phyloP scores from a whole-genome alignment of 805 yeast genomes.

The Limtongia smithiae region DNA sequence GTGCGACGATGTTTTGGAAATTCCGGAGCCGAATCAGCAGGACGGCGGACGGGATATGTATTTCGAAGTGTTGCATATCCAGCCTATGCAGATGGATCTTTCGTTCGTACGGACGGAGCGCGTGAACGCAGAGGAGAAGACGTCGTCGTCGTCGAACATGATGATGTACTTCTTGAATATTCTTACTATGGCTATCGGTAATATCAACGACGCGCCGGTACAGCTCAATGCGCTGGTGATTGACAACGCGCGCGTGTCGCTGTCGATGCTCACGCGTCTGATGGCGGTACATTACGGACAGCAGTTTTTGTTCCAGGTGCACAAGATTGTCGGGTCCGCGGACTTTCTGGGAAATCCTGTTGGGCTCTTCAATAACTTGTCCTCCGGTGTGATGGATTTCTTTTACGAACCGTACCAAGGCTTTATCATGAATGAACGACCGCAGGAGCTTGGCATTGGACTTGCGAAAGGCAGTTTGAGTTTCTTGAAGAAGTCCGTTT shows the following conservation, averaged over 20 bases:
- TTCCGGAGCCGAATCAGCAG: conserved; percentile 66
- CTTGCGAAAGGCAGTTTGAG: conserved; percentile 94
- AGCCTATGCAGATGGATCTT: conserved; percentile 82
- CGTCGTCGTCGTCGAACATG: conserved; percentile 59
- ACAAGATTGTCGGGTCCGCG: conserved; percentile 91
- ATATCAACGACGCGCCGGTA: conserved; percentile 95
- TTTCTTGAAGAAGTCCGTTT: conserved; percentile 89
- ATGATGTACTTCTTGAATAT: conserved; percentile 71
- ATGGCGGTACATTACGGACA: conserved; percentile 85
- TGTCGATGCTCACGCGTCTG: conserved; percentile 65
- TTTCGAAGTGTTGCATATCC: conserved; percentile 87
- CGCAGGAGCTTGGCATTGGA: conserved; percentile 93
- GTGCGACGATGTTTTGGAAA: conserved; percentile 57
- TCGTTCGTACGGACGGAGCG: conserved; percentile 90
- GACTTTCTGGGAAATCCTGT: conserved; percentile 97
- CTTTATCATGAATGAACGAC: conserved; percentile 86
- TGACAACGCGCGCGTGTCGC: conserved; percentile 85
- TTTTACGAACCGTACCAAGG: conserved; percentile 98
- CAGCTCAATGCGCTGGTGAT: conserved; percentile 79
- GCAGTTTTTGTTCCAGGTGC: conserved; percentile 85
- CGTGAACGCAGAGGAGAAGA: conserved; percentile 60
- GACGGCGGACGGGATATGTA: conserved; percentile 69
- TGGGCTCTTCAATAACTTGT: conserved; percentile 85
- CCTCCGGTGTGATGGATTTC: conserved; percentile 93
- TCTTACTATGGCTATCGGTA: conserved; percentile 94